Evolutionary conservation across 1,284 basidiomycete species (phyloP), one percentile per base, ranked within the genome.

Genomic region (Rhodotorula sp.): DNA sequence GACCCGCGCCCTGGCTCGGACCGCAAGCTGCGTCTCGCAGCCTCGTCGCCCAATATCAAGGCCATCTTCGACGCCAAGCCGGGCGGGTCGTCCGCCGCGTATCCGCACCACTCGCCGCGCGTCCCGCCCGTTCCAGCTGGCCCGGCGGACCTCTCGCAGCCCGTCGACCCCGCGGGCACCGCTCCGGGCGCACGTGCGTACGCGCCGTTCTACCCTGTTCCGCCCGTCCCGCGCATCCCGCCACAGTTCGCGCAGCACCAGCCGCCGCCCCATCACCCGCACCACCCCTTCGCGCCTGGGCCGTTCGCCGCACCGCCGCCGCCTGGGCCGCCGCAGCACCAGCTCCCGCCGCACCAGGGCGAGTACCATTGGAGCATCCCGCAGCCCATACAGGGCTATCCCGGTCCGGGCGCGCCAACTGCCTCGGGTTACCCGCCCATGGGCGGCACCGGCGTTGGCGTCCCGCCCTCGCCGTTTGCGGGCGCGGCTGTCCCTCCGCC

Each of bases 41-140:
- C 89, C 76, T 93, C 92, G 17, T 91, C 94, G 7, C 92, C 93
- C 0, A 93, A 97, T 79, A 94, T 98, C 71, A 97, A 97, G 82
- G 94, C 95, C 1, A 82, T 97, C 71, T 97, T 98, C 83, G 92
- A 88, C 72, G 85, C 91, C 15, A 70, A 70, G 37, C 74, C 72
- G 13, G 67, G 68, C 1, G 68, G 67, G 8, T 53, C 65, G 19
- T 56, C 69, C 15, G 54, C 61, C 15, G 60, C 64, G 19, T 69
- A 68, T 53, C 44, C 58, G n/a, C 39, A 64, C 13, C 60, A 61
- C 39, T n/a, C 54, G 13, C 21, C 64, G 15, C 59, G 72, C 34
- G 41, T 67, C 19, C 64, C 69, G 41, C 41, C 65, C 54, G 32
- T 61, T 25, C 37, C 34, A 25, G 41, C 41, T 37, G 61, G 34